Evolutionary conservation across 2,329 filamentous ascomycete species (phyloP).

Genomic region (Aplosporella prunicola): DNA sequence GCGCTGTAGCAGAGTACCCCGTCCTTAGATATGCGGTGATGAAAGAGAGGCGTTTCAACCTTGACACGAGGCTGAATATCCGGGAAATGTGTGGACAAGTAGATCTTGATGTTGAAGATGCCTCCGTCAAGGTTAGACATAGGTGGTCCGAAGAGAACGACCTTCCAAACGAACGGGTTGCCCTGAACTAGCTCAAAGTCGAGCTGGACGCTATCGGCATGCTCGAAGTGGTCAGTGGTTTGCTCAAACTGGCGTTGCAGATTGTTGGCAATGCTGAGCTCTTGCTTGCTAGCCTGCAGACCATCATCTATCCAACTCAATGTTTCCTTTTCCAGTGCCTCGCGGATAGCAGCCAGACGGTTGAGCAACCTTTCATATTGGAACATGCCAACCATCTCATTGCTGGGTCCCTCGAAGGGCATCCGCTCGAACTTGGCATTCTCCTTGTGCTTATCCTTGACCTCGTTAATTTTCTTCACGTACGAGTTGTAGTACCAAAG

Average conservation of each 20-base stretch:
- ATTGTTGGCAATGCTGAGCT: conserved; percentile 69
- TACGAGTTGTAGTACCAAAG: conserved; percentile 95
- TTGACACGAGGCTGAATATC: conserved; percentile 77
- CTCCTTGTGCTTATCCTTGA: conserved; percentile 51
- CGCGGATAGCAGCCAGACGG: conserved; percentile 60
- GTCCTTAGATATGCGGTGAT: conserved; percentile 72
- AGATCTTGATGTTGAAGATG: conserved; percentile 70
- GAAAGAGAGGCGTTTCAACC: conserved; percentile 74
- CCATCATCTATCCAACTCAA: conserved; percentile 64
- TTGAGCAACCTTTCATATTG: conserved; percentile 65
- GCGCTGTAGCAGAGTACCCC: conserved; percentile 69
- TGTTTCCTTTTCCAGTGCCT: conserved; percentile 62
- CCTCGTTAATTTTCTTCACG: conserved; percentile 58
- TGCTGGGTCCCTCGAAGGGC: conserved; percentile 73
- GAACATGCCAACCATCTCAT: conserved; percentile 80
- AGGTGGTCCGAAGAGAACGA: conserved; percentile 83
- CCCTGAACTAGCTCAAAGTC: conserved; percentile 66
- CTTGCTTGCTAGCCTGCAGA: conserved; percentile 49
- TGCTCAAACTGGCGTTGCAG: conserved; percentile 79
- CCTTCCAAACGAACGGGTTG: conserved; percentile 81
- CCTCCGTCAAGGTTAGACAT: conserved; percentile 93
- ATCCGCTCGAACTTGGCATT: conserved; percentile 62
- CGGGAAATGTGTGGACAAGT: conserved; percentile 77
- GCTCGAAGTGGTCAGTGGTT: conserved; percentile 64
- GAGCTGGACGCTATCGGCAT: conserved; percentile 58